Conservation (phyloP, 208 protist genomes). For the Wallacemonas sp. region DNA sequence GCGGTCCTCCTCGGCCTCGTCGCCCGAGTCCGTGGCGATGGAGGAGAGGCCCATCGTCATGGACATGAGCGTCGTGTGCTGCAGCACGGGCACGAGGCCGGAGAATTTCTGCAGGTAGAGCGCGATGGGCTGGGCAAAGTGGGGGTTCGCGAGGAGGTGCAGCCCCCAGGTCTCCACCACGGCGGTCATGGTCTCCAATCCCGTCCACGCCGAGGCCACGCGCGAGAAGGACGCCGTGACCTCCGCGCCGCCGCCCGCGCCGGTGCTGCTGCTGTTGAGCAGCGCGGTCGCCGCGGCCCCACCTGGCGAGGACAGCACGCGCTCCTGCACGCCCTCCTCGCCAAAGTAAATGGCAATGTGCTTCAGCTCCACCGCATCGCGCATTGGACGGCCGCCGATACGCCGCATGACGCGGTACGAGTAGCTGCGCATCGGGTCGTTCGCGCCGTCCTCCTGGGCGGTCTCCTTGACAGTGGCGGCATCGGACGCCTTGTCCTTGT, state of each 20-base stretch:
- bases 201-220: constrained; percentile 66
- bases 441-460: neutral
- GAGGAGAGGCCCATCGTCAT: constrained; percentile 27
- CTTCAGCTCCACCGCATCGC: constrained; percentile 57
- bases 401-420: constrained; percentile 53
- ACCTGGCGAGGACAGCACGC: constrained; percentile 16
- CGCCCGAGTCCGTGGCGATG: neutral
- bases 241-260: constrained; percentile 28
- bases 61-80: constrained; percentile 33
- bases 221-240: constrained; percentile 41
- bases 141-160: constrained; percentile 62
- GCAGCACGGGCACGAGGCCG: constrained; percentile 60
- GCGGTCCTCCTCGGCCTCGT: constrained; percentile 13
- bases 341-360: constrained; percentile 48
- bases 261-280: constrained; percentile 21
- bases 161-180: constrained; percentile 63
- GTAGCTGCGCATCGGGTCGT: constrained; percentile 15
- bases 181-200: constrained; percentile 45
- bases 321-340: constrained; percentile 29
- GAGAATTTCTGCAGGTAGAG: constrained; percentile 71
- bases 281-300: neutral
- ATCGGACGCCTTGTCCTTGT: neutral
- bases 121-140: constrained; percentile 64
- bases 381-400: constrained; percentile 64
- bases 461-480: neutral